Evolutionary conservation across 1,139 yeast genomes (phyloP), one percentile per base, ranked within the genome.

Genomic region (Candida pseudocylindracea): DNA sequence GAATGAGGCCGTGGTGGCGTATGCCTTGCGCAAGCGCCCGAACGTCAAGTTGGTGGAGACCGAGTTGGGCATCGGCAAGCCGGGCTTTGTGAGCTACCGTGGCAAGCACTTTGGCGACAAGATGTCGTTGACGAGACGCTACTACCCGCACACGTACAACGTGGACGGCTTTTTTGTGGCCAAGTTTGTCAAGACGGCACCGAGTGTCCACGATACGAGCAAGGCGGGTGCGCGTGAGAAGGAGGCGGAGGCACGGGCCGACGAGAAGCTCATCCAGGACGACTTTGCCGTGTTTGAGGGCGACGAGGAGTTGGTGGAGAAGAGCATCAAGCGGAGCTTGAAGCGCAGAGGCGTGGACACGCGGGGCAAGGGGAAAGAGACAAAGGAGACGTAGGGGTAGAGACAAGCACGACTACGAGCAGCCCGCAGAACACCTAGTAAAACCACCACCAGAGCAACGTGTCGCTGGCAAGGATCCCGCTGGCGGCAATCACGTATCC

Each of bases 121-220:
- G 42, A 53, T 88, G 36, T 67, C 69, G 33, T 58, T 85, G 43
- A 83, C 98, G 2, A 73, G 94, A 58, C 72, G 99, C 53, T 91
- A 88, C 54, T 91, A 88, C 51, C 99, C 99, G 35, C 99, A 91
- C 54, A 85, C 93, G 27, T 88, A 88, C 52, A 91, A 91, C 52
- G 98, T 91, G 35, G 99, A 91, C 55, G 99, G 99, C 28, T 91
- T 91, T 63, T 91, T 62, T 51, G 98, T 91, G 38, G 98, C 99
- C 37, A 88, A 88, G 51, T 80, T 91, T 60, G 72, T 80, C 56
- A 91, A 91, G 66, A 72, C 70, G 40, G 93, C 88, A 2, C 63
- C 94, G 37, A 73, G 92, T 39, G 75, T 85, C 33, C 80, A 72
- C 43, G 91, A 76, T 53, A 67, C 71, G 36, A 72, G 85, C 38